phyloP scores from a whole-genome alignment of 1,284 basidiomycete genomes.

The Boletus calvinii region DNA sequence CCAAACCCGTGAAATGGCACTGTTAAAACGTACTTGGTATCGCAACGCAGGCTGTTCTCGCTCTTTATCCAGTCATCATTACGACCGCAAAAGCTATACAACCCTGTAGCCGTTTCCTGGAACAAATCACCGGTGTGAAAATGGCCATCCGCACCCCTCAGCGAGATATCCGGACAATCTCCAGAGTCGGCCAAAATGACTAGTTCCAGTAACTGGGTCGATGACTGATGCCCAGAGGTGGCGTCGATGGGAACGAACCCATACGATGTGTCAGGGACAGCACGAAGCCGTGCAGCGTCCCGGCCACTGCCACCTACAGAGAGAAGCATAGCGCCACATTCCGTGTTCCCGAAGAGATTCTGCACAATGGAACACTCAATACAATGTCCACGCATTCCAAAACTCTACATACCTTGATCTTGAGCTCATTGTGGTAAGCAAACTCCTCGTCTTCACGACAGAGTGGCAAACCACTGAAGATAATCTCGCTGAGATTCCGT shows the following conservation, averaged over 20 bases:
- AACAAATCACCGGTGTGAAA: conserved; percentile 78
- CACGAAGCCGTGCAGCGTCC: conserved; percentile 47
- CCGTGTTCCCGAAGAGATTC: conserved; percentile 74
- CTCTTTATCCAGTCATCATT: conserved; percentile 81
- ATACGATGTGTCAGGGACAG: conserved; percentile 57
- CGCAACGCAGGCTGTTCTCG: conserved; percentile 68
- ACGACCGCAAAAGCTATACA: conserved; percentile 62
- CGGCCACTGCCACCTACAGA: conserved; percentile 48
- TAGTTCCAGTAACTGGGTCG: conserved; percentile 56
- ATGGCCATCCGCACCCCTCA: conserved; percentile 58
- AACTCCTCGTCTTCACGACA: conserved; percentile 64
- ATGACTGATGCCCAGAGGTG: conserved; percentile 47
- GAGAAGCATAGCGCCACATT: conserved; percentile 64
- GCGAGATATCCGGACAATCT: conserved; percentile 63
- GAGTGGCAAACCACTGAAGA: conserved; percentile 62
- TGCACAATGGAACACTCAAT: conserved; percentile 24
- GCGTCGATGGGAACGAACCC: conserved; percentile 54
- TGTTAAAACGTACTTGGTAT: conserved; percentile 53
- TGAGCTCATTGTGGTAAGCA: conserved; percentile 56
- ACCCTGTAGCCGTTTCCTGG: conserved; percentile 52
- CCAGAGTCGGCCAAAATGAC: conserved; percentile 60
- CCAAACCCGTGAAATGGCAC: background rate
- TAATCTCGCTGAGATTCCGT: conserved; percentile 53
- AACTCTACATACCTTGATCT: conserved; percentile 46
- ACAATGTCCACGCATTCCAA: background rate